A percentile compares a stretch with the other conserved stretches of the same genome.
Evolutionary conservation across 73 alveolate genomes (phyloP).

Genomic region (Paramecium primaurelia): DNA sequence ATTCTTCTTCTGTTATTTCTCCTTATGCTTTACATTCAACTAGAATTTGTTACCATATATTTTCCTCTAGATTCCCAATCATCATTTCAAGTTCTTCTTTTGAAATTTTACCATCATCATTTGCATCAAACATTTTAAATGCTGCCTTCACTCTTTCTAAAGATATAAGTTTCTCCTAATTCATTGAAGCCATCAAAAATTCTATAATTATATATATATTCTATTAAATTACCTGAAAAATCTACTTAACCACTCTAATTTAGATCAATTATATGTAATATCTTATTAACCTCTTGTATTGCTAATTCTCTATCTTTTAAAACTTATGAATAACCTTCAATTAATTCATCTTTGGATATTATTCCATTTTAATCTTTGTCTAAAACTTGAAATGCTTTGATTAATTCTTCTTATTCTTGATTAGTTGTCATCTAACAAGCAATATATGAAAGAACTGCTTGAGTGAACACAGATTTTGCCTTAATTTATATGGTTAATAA

Average conservation of each 20-base stretch:
- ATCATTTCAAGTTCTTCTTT: background rate
- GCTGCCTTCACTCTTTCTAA: conserved; percentile 12
- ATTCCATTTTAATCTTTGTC: conserved; percentile 81
- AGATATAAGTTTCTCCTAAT: background rate
- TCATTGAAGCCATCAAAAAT: conserved; percentile 29
- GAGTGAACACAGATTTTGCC: conserved; percentile 45
- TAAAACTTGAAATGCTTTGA: conserved; percentile 55
- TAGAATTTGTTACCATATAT: conserved; percentile 13
- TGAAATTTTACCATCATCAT: background rate
- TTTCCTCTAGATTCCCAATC: background rate
- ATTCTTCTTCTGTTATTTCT: conserved; percentile 9
- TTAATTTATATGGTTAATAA: background rate
- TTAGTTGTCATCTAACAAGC: conserved; percentile 32
- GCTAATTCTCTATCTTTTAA: background rate
- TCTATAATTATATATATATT: background rate
- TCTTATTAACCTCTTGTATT: background rate
- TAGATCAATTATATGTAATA: background rate
- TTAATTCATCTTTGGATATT: conserved; percentile 71
- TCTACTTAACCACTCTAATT: conserved; percentile 1
- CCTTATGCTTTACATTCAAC: conserved; percentile 5
- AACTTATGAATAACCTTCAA: conserved; percentile 71
- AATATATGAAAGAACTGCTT: conserved; percentile 60
- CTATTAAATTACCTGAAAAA: background rate
- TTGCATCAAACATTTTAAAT: background rate
- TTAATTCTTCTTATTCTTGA: conserved; percentile 64